Base-by-base conservation (phyloP, 805 yeast species). In the Yarrowia sp. region DNA sequence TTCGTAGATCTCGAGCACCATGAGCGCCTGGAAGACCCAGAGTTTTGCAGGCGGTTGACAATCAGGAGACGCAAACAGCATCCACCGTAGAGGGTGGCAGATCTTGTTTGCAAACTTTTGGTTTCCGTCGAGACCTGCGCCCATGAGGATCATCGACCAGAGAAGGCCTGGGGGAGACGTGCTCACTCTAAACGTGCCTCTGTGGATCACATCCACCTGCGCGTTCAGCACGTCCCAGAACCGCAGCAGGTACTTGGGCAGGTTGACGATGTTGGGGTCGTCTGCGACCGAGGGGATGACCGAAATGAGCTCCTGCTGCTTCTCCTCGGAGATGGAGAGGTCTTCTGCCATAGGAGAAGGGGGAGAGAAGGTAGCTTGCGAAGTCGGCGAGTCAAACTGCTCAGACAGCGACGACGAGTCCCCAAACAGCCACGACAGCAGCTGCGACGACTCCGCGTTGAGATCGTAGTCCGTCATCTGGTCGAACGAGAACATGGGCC, bases 1-100 rank as follows among this genome's bases (percentile, higher is more conserved):
- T 70, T 90, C 97, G 69, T 84, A 85, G 74, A 85, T 84, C 69
- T 90, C 96, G n/a, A 90, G 71, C 65, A 90, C 70, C 62, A 87
- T 72, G 65, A 90, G 77, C 66, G 89, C 78, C 71, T 90, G 97
- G 51, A 90, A 77, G 9, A 90, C 82, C 86, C 92, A 90, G 8
- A 87, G 75, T 65, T 79, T 79, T 0, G 90, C 86, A 0, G 96
- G 96, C 0, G 96, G 86, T 63, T 81, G 83, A 70, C 88, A 89
- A 61, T 84, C 88, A 7, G 84, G 83, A 51, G 86, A 82, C 36
- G 87, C 82, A 69, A 90, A 90, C 3, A 90, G 78, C 29, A 81
- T 74, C 81, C 85, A 87, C 60, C 97, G 74, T 27, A 90, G 72
- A 0, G 96, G 86, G 42, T 72, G 78, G 0, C 84, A 82, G 10